Evolutionary conservation across 176 grass and related monocot genomes (phyloP).

Genomic region (Rhynchospora breviuscula): DNA sequence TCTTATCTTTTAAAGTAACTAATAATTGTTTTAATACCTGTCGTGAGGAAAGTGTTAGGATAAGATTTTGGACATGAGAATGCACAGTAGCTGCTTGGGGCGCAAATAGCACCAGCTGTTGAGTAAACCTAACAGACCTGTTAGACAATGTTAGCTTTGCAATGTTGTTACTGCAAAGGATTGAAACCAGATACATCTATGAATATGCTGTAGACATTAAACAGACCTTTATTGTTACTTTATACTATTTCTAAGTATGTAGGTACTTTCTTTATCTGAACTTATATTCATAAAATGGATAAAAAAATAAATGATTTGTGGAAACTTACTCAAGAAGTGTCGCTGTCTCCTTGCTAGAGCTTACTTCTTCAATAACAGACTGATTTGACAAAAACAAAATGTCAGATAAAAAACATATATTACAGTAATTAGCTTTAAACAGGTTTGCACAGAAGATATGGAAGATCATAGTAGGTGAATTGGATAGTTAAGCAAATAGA

Average conservation of each 20-base stretch:
- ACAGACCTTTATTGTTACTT: background rate
- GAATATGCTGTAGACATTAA: constrained; percentile 7
- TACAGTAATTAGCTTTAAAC: background rate
- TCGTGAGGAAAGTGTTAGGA: constrained; percentile 80
- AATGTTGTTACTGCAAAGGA: background rate
- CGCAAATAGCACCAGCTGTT: constrained; percentile 98
- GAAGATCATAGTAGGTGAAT: background rate
- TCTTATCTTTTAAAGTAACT: constrained; percentile 6
- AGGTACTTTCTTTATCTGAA: background rate
- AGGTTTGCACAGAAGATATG: background rate
- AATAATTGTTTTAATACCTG: constrained; percentile 47
- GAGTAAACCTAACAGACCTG: constrained; percentile 95
- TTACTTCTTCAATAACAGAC: constrained; percentile 98
- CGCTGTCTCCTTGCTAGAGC: constrained; percentile 82
- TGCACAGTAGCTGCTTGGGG: constrained; percentile 94
- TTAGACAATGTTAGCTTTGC: constrained; percentile 14
- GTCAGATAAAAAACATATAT: constrained; percentile 9
- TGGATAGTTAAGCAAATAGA: constrained; percentile 1
- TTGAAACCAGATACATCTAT: background rate
- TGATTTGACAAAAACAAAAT: constrained; percentile 36
- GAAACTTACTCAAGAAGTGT: constrained; percentile 79
- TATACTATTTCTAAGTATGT: background rate
- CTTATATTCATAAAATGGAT: constrained; percentile 23
- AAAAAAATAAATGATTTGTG: constrained; percentile 21
- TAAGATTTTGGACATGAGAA: constrained; percentile 78